Evolutionary conservation across 306 rosid genomes (phyloP).

Genomic region (Fagus sylvatica): DNA sequence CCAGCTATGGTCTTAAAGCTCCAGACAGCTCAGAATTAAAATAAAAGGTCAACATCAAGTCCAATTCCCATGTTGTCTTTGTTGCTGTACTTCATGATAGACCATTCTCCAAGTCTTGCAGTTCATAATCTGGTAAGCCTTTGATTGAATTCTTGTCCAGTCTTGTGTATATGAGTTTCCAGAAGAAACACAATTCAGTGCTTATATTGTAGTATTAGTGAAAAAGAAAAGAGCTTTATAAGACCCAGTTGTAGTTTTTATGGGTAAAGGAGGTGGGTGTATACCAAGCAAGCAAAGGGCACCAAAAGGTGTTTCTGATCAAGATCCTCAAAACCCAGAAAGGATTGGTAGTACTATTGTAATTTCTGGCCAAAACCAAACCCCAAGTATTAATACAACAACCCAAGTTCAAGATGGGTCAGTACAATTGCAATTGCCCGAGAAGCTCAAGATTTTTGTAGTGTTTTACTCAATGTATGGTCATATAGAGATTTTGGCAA

Average conservation of each 20-base stretch:
- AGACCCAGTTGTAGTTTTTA: slow-evolving; percentile 24
- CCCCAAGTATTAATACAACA: slow-evolving; percentile 16
- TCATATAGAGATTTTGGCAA: slow-evolving; percentile 71
- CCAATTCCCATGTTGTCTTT: background rate
- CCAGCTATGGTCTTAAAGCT: background rate
- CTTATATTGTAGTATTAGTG: background rate
- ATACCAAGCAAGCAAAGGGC: slow-evolving; percentile 61
- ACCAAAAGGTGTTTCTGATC: slow-evolving; percentile 26
- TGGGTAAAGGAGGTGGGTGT: slow-evolving; percentile 85
- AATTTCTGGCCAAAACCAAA: slow-evolving; percentile 30
- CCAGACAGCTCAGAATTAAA: background rate
- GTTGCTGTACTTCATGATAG: background rate
- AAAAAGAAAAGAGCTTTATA: too few relatives aligned
- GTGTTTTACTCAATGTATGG: slow-evolving; percentile 82
- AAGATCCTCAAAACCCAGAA: slow-evolving; percentile 35
- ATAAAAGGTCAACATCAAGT: background rate
- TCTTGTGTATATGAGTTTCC: background rate
- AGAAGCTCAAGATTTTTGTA: slow-evolving; percentile 53
- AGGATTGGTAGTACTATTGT: slow-evolving; percentile 11
- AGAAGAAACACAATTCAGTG: background rate
- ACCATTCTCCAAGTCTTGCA: background rate
- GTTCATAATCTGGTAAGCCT: slow-evolving; percentile 1
- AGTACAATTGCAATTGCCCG: background rate
- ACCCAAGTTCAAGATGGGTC: slow-evolving; percentile 24
- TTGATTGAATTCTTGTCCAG: background rate